Base-by-base conservation (phyloP, 2,329 filamentous ascomycete species). In the Nemania serpens region DNA sequence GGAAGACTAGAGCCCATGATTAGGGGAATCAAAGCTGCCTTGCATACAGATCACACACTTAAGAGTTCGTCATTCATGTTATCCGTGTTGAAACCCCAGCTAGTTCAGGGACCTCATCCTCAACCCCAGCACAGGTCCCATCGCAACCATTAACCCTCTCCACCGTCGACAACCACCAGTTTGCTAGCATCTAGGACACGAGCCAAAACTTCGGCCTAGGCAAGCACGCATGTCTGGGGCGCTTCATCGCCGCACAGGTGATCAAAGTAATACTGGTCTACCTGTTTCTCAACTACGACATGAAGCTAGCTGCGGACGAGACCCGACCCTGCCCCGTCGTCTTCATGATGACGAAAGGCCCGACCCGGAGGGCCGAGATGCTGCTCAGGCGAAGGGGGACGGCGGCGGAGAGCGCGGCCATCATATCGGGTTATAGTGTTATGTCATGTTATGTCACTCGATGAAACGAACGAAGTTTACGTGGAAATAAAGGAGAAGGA, bases 181-280 rank as follows among this genome's bases (percentile, higher is more conserved):
- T 73, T 62, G 71, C 76, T 25, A 77, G 74, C 65, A 75, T 76
- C 55, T 70, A 72, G n/a, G 69, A 76, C 58, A 67, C 70, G 10
- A 75, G 70, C 50, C 67, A 76, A 49, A 75, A 73, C 17, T 78
- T 77, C 56, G 76, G 76, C 1, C 73, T 75, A 1, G 76, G 76
- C 4, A 71, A 73, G n/a, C 75, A 78, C 61, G 76, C 76, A 5
- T 78, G 76, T 57, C 78, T 77, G 0, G 79, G 78, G 0, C 73
- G 78, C 0, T 81, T 80, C 74, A 80, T 81, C 62, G 78, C 78
- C 10, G 71, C 71, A 22, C 75, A 78, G 62, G 76, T 80, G 71
- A 77, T 80, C 69, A 81, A 81, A 69, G 68, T 80, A 64, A 75
- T 80, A 17, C 64, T 81, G 13, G 75, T 76, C 1, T 69, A 77